Conservation (phyloP, 345 rosid genomes). For the Lumnitzera racemosa region DNA sequence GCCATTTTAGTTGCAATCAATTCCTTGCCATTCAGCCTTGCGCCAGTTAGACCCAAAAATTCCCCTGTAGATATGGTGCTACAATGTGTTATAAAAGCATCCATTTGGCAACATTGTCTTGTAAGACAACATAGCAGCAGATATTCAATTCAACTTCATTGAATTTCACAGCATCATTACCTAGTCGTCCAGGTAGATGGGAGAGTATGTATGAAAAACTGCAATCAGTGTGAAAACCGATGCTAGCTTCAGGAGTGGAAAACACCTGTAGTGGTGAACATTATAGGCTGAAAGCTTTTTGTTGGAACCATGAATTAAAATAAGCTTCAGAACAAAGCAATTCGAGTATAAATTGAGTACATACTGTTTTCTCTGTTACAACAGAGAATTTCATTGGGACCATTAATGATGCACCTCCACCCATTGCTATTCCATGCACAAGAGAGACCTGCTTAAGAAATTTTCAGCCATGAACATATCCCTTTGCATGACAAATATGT, state of each 20-base stretch:
- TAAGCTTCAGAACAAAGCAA: background rate
- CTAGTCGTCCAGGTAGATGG: constrained; percentile 76
- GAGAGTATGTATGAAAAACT: constrained; percentile 82
- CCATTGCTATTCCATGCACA: constrained; percentile 88
- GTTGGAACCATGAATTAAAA: too few species aligned
- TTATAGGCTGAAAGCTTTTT: too few species aligned
- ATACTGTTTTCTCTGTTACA: constrained; percentile 87
- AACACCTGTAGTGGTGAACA: constrained; percentile 38
- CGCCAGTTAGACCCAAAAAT: constrained; percentile 81
- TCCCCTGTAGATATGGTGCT: constrained; percentile 46
- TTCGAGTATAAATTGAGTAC: constrained; percentile 6
- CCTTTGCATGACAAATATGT: too few species aligned
- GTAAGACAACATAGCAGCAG: background rate
- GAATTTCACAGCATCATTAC: constrained; percentile 27
- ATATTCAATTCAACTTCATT: background rate
- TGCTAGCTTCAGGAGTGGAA: constrained; percentile 89
- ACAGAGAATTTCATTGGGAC: constrained; percentile 91
- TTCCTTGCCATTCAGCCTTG: constrained; percentile 78
- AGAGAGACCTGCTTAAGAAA: constrained; percentile 61
- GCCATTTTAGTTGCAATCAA: constrained; percentile 71
- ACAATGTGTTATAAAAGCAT: too few species aligned
- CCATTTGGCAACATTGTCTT: background rate
- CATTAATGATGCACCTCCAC: constrained; percentile 93
- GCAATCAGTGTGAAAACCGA: constrained; percentile 93
- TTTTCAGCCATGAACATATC: background rate